Base-by-base conservation (phyloP, 1,284 basidiomycete genomes). In the Malassezia equina region DNA sequence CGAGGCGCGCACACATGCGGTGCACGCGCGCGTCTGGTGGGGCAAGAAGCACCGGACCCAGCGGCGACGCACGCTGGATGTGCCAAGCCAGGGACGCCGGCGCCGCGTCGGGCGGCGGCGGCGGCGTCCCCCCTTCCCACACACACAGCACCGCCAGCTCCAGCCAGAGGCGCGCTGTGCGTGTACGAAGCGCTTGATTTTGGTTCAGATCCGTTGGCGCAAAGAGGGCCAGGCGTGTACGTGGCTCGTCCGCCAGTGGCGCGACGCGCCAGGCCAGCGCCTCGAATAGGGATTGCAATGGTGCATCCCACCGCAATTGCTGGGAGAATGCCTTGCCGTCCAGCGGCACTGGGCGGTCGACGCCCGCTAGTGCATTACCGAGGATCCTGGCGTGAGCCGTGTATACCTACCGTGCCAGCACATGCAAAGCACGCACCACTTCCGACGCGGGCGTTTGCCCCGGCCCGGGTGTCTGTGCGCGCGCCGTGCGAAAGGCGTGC, bases 71-170 rank as follows among this genome's bases (percentile, higher is more conserved):
- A 23, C 24, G 39, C 33, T 28, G 9, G 28, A 40, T 44, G 15
- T 34, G 48, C 27, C 43, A 29, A 15, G 31, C 25, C 8, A 39
- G 17, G 12, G 17, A 7, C 36, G 36, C 3, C 2, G 36, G 36
- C 21, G 24, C 34, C 15, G 36, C 19, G 19, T 51, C 49, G 3
- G 33, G 49, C 36, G 21, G 36, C 19, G 32, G 8, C 0, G 44
- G 41, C 9, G 34, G 49, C 29, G 39, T 32, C 19, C 45, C 43
- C 25, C 47, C 45, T 24, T 52, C 32, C 13, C 47, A 29, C 21
- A 45, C 44, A 27, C 55, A 57, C 42, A 34, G 46, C 27, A 27
- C 45, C 15, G 51, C 55, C 3, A 57, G 51, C 45, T 57, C 55
- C 3, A 47, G n/a, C 13, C 29, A 55, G 13, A 47, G 15, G 21